phyloP scores from a whole-genome alignment of 495 filamentous ascomycete genomes.

The Penicillium roqueforti region DNA sequence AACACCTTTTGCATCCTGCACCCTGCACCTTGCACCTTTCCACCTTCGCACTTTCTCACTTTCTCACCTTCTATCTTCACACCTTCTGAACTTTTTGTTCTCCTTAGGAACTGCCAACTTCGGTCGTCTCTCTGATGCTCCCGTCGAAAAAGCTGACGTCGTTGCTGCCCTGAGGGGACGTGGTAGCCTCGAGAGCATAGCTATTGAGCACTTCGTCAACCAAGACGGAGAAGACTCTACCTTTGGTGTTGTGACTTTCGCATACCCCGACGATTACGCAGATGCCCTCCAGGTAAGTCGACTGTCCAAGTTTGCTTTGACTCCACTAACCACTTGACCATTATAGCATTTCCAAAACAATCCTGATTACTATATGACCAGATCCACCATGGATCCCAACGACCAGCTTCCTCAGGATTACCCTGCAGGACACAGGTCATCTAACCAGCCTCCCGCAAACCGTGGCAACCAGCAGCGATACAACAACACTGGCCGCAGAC shows the following conservation, averaged over 20 bases:
- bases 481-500: not conserved
- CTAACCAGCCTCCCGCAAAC: not conserved
- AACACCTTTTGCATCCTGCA: too few species aligned
- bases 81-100: too few species aligned
- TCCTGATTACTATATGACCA: not conserved
- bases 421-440: not conserved
- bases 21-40: not conserved
- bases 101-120: conserved; percentile 2
- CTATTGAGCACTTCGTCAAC: not conserved
- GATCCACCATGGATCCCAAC: not conserved
- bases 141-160: not conserved
- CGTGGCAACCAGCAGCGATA: not conserved
- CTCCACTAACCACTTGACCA: not conserved
- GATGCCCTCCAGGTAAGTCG: not conserved
- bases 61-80: not conserved
- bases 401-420: not conserved
- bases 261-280: not conserved
- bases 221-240: not conserved
- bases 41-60: not conserved
- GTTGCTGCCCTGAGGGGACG: not conserved
- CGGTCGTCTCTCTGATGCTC: not conserved
- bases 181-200: not conserved
- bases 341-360: not conserved
- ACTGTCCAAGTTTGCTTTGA: not conserved
- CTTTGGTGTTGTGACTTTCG: conserved; percentile 1